Conservation (phyloP, 768 basidiomycete species). For the Phaeotremella fagi region DNA sequence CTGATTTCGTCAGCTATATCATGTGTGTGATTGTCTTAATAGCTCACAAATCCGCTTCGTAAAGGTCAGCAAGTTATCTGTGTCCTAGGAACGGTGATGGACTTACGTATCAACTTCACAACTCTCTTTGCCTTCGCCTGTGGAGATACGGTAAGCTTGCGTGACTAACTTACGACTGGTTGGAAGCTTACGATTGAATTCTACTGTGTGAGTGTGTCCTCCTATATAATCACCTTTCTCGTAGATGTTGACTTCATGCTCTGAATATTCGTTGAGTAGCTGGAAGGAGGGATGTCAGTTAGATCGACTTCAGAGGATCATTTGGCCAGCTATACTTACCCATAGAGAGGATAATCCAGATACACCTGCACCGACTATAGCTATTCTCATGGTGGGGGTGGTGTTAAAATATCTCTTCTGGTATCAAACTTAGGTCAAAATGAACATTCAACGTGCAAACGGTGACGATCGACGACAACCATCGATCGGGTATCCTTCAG, state of each 20-base stretch:
- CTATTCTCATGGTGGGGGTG: slow-evolving; percentile 57
- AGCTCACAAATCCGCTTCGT: no score
- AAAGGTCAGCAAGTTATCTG: no score
- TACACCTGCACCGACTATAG: slow-evolving; percentile 72
- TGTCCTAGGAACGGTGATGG: no score
- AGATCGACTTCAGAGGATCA: background rate
- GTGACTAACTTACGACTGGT: background rate
- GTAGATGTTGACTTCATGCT: slow-evolving; percentile 70
- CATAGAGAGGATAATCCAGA: slow-evolving; percentile 73
- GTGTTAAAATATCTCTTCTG: no score
- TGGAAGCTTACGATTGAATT: slow-evolving; percentile 48
- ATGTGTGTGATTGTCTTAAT: no score
- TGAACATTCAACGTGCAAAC: no score
- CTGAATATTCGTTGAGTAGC: slow-evolving; percentile 68
- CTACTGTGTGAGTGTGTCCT: slow-evolving; percentile 72
- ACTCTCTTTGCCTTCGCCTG: slow-evolving; percentile 40
- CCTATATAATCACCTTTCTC: slow-evolving; percentile 65
- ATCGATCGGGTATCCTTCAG: no score
- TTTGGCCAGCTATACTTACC: slow-evolving; percentile 51
- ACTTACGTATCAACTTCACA: slow-evolving; percentile 69
- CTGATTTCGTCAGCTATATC: no score
- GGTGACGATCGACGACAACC: no score
- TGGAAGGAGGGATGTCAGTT: slow-evolving; percentile 30
- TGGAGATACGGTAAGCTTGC: background rate
- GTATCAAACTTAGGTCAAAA: no score